Base-by-base conservation (phyloP, 305 asterid species). In the Rubia balearica region DNA sequence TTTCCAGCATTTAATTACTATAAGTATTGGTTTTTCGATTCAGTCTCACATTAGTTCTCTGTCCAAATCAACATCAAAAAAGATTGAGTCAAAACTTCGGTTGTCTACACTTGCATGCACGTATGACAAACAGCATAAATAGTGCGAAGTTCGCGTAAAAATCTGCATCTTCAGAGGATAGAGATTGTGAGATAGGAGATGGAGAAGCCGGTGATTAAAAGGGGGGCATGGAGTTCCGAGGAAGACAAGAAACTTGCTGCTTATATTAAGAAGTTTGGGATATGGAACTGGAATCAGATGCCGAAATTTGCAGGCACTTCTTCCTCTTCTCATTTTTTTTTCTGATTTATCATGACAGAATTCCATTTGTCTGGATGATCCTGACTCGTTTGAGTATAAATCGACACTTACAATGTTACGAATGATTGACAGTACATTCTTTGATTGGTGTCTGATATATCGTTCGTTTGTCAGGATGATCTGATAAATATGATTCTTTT, bases 221-320 rank as follows among this genome's bases (percentile, higher is more conserved):
- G 21, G 64, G 65, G 65, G 6, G 41, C 65, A 6, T 69, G 73
- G 73, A 69, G 55, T 22, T 38, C 4, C 19, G 73, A 55, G 17
- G 73, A 69, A 69, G 73, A 69, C 33, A 69, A 4, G 73, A 69
- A 69, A 16, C 17, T 69, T 49, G 43, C 51, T 2, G 16, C 73
- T 56, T 69, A 69, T 60, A 9, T 69, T 1, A 69, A 56, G 24
- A 56, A 40, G 45, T 69, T 40, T 40, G 73, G 73, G 14, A 69
- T 69, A 38, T 69, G 73, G 73, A 69, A 69, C 65, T 69, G 73
- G 73, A 69, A 40, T 69, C 55, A 69, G 65, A 69, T 69, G 73
- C 65, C 73, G 16, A 55, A 69, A 69, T 69, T n/a, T 3, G 73
- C 73, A 38, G 73, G 73, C 56, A 16, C 17, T 69, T 19, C 48